phyloP scores from a whole-genome alignment of 257 asterid species.

The Jaltomata sinuosa region DNA sequence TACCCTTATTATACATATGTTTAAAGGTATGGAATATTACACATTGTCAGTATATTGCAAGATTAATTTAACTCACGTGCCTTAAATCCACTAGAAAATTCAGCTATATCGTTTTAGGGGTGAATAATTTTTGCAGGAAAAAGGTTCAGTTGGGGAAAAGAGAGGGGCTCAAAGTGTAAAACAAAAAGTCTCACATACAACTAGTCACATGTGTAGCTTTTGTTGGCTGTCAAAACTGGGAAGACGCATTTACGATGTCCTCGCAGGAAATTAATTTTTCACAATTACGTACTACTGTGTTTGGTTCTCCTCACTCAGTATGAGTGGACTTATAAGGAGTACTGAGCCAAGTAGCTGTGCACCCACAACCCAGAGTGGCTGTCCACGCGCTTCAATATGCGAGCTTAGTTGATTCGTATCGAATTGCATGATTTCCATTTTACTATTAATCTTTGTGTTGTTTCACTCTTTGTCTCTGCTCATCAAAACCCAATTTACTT shows the following conservation, averaged over 20 bases:
- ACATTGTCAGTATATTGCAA: too few relatives aligned
- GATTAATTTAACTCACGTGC: too few relatives aligned
- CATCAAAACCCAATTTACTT: neutral
- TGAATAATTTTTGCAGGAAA: too few relatives aligned
- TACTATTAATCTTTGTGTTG: neutral
- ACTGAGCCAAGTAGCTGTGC: neutral
- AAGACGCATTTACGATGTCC: neutral
- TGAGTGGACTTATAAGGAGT: neutral
- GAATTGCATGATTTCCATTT: neutral
- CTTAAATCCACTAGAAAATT: too few relatives aligned
- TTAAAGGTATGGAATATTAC: too few relatives aligned
- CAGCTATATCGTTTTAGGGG: too few relatives aligned
- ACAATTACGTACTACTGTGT: neutral
- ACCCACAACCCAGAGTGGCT: neutral
- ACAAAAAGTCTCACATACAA: too few relatives aligned
- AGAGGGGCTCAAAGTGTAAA: too few relatives aligned
- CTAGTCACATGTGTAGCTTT: neutral
- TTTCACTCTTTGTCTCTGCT: neutral
- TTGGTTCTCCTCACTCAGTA: neutral
- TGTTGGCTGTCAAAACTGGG: neutral
- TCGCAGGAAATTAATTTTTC: neutral
- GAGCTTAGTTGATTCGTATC: neutral
- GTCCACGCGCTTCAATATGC: neutral
- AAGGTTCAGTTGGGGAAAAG: too few relatives aligned
- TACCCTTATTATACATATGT: too few relatives aligned